Evolutionary conservation across 2,329 filamentous ascomycete genomes (phyloP).

Genomic region (Penicillium freii): DNA sequence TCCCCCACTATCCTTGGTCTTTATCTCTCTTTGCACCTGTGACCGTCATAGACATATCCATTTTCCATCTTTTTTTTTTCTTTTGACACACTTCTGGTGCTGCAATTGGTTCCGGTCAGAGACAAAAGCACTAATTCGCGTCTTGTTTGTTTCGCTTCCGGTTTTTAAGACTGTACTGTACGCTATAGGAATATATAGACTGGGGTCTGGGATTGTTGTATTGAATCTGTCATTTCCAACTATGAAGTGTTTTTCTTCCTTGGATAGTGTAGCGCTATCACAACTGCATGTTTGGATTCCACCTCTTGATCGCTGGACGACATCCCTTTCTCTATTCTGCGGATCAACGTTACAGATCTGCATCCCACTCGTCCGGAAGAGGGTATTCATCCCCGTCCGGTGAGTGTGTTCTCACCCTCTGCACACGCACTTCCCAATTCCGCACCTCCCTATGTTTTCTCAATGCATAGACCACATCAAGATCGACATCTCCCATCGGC

Average conservation of each 20-base stretch:
- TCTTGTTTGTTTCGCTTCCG: slow-evolving; percentile 16
- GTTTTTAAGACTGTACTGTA: slow-evolving; percentile 22
- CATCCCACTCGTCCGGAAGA: background rate
- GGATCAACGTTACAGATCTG: background rate
- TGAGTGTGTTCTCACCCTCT: background rate
- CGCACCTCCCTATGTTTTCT: background rate
- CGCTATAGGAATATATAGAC: slow-evolving; percentile 32
- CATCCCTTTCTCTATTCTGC: background rate
- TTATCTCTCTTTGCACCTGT: slow-evolving; percentile 5
- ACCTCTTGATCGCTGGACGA: background rate
- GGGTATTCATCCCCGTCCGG: too few relatives aligned
- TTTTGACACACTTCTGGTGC: slow-evolving; percentile 17
- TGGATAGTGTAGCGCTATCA: background rate
- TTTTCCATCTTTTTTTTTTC: slow-evolving; percentile 13
- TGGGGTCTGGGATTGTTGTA: slow-evolving; percentile 19
- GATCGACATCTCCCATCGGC: background rate
- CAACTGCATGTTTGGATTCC: background rate
- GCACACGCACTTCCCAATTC: background rate
- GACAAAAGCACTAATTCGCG: slow-evolving; percentile 25
- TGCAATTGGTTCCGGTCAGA: slow-evolving; percentile 10
- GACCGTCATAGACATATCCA: slow-evolving; percentile 25
- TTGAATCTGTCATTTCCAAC: slow-evolving; percentile 10
- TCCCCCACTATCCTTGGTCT: slow-evolving; percentile 10
- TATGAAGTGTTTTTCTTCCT: background rate
- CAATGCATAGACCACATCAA: background rate